Evolutionary conservation across 768 basidiomycete genomes (phyloP), one percentile per base, ranked within the genome.

Genomic region (Phlebiopsis flavidoalba): DNA sequence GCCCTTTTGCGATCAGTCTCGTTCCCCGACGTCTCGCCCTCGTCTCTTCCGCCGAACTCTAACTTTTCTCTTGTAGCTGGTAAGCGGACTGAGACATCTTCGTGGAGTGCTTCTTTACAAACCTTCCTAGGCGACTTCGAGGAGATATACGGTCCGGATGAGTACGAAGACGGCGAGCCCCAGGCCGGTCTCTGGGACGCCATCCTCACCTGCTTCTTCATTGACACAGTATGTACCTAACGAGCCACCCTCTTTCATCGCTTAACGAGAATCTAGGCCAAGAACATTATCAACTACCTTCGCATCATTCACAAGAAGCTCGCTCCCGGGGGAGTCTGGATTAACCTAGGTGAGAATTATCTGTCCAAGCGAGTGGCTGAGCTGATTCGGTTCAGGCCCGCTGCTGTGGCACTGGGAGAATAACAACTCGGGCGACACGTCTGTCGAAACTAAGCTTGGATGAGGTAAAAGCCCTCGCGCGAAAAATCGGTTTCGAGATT

Each of bases 361-460:
- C 54, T 55, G 15, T 11, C 53, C 7, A 43, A 43, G 40, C 17
- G 12, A 43, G 17, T 17, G 40, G 40, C 40, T 12, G 11, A 43
- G 56, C 40, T 43, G 40, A 43, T 17, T 43, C 40, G 40, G 17
- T 17, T 43, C 48, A 88, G 95, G 95, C 2, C 96, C 96, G 0
- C 75, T 96, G 0, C 75, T 98, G n/a, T 98, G 96, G 95, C 96
- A 98, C 71, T 98, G 87, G 73, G 95, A 98, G 69, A 95, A 96
- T 73, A 94, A 92, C 69, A 79, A 71, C 58, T 83, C 85, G 46
- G 84, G 86, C 63, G 93, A 96, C 64, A 80, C 85, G 0, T 93
- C 91, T 1, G 80, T 98, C 37, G 95, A 98, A n/a, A 73, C 79
- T 98, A 17, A 88, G 87, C 67, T 74, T 98, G n/a, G 90, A 92